These are phyloP conservation scores for Cairneyella variabilis DNA, from an alignment of 495 filamentous ascomycete genomes.

Conservation along the genomic window DNA sequence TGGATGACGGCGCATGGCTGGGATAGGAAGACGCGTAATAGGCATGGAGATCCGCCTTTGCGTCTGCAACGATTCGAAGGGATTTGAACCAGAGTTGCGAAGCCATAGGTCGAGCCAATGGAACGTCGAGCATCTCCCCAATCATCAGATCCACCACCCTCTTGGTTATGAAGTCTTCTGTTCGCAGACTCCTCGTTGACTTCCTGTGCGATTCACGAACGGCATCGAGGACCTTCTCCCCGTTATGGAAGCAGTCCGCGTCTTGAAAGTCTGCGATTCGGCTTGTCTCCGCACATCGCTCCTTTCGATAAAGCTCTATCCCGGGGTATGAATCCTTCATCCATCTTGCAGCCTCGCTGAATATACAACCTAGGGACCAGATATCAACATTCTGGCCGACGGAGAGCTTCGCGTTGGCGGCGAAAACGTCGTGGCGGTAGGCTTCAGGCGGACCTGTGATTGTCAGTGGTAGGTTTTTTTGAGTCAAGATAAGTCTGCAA, in stretches of 20 bases:
- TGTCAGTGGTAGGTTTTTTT: conserved; percentile 13
- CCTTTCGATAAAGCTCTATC: conserved; percentile 29
- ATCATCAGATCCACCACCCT: conserved; percentile 7
- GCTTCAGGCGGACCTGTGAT: conserved; percentile 33
- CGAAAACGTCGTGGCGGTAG: background rate
- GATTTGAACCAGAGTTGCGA: background rate
- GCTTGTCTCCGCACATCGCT: conserved; percentile 22
- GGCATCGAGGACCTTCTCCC: conserved; percentile 25
- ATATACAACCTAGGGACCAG: conserved; percentile 41
- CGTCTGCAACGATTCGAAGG: background rate
- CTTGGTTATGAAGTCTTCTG: conserved; percentile 2
- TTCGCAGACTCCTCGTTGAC: conserved; percentile 3
- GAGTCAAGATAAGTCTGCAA: conserved; percentile 18
- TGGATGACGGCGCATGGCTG: too few relatives aligned
- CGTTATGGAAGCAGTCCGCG: conserved; percentile 41
- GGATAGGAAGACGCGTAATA: too few relatives aligned
- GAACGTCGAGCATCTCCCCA: conserved; percentile 5
- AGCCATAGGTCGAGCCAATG: conserved; percentile 25
- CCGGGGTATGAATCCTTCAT: conserved; percentile 24
- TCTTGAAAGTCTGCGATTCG: conserved; percentile 16
- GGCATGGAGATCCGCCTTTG: too few relatives aligned
- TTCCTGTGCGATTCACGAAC: conserved; percentile 27
- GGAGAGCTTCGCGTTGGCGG: background rate
- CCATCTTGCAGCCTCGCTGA: conserved; percentile 40
- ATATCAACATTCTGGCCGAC: conserved; percentile 19